Conservation (phyloP, 2,329 filamentous ascomycete species). For the Diplodia corticola region DNA sequence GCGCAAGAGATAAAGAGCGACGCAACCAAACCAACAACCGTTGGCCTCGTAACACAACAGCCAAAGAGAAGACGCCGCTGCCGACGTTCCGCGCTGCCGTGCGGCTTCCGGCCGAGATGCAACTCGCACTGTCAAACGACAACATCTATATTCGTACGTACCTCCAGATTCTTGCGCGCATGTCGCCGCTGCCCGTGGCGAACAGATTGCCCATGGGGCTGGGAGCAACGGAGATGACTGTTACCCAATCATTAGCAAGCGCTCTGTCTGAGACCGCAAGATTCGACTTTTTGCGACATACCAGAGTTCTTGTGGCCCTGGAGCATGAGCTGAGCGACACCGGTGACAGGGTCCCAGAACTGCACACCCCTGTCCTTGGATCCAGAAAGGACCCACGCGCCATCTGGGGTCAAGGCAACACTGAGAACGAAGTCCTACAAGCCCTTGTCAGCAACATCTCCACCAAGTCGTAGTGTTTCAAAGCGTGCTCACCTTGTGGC, state of each 20-base stretch:
- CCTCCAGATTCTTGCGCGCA: slow-evolving; percentile 97
- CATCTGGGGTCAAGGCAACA: slow-evolving; percentile 91
- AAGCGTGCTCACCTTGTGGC: slow-evolving; percentile 72
- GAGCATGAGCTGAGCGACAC: slow-evolving; percentile 94
- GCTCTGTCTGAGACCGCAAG: neutral
- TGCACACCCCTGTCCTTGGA: slow-evolving; percentile 97
- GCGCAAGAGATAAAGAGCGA: slow-evolving; percentile 6
- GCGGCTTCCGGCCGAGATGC: neutral
- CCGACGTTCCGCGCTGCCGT: neutral
- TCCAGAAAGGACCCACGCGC: slow-evolving; percentile 92
- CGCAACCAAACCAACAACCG: neutral
- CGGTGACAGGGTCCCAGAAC: slow-evolving; percentile 96
- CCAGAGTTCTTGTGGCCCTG: slow-evolving; percentile 97
- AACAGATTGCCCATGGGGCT: slow-evolving; percentile 87
- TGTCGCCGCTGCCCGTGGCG: slow-evolving; percentile 94
- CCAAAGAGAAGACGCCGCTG: neutral
- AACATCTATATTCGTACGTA: slow-evolving; percentile 47
- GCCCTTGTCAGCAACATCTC: neutral
- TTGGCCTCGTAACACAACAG: neutral
- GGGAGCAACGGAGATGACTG: slow-evolving; percentile 93
- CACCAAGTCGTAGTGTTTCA: neutral
- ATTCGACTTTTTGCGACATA: slow-evolving; percentile 39
- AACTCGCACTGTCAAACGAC: neutral
- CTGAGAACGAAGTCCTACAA: slow-evolving; percentile 89
- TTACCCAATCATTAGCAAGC: neutral